phyloP scores from a whole-genome alignment of 106 monocot species.

The Acorus calamus region DNA sequence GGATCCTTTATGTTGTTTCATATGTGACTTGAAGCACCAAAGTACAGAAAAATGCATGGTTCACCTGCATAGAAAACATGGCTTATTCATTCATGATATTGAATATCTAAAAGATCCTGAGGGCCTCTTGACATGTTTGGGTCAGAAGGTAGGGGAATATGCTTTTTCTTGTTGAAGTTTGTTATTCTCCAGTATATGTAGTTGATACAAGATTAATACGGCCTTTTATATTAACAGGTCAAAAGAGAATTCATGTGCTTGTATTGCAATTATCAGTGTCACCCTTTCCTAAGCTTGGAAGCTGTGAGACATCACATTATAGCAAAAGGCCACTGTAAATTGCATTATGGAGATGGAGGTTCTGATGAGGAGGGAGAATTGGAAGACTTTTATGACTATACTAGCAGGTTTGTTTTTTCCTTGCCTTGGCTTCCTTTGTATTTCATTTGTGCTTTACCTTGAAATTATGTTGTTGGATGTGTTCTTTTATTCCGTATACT shows the following conservation, averaged over 20 bases:
- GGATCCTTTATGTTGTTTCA: slow-evolving; percentile 75
- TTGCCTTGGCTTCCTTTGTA: too few relatives aligned
- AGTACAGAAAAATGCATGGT: slow-evolving; percentile 71
- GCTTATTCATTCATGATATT: slow-evolving; percentile 89
- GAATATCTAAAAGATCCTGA: slow-evolving; percentile 87
- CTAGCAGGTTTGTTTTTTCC: slow-evolving; percentile 50
- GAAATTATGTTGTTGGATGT: too few relatives aligned
- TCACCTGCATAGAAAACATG: slow-evolving; percentile 93
- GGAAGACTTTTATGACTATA: slow-evolving; percentile 99
- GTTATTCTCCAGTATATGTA: too few relatives aligned
- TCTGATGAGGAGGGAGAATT: slow-evolving; percentile 90
- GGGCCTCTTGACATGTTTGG: slow-evolving; percentile 78
- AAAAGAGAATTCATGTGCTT: slow-evolving; percentile 82
- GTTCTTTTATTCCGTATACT: too few relatives aligned
- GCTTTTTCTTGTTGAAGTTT: neutral
- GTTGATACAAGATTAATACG: too few relatives aligned
- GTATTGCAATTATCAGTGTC: slow-evolving; percentile 90
- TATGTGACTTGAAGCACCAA: slow-evolving; percentile 65
- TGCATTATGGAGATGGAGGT: slow-evolving; percentile 85
- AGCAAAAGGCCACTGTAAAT: slow-evolving; percentile 89
- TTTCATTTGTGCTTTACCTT: too few relatives aligned
- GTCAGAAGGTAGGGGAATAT: slow-evolving; percentile 60
- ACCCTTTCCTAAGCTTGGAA: slow-evolving; percentile 89
- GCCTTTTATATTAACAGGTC: slow-evolving; percentile 7
- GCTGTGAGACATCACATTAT: slow-evolving; percentile 97